Conservation (phyloP, 768 basidiomycete genomes). For the Clathrus columnatus region DNA sequence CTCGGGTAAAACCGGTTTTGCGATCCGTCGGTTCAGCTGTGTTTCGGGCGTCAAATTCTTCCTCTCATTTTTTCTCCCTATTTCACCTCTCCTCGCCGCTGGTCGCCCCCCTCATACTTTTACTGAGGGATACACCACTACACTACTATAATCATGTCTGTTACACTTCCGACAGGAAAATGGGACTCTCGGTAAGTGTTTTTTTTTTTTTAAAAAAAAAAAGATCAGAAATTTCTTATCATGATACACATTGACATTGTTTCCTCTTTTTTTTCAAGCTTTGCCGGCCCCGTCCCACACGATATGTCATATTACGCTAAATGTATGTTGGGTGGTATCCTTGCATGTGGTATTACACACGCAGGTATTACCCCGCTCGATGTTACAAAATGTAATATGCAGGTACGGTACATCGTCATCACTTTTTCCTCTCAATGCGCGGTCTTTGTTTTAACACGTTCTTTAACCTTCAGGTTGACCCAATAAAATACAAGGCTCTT, state of each 20-base stretch:
- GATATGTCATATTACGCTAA: constrained; percentile 72
- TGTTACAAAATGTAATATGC: constrained; percentile 90
- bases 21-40: neutral
- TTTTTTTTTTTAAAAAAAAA: neutral
- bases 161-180: constrained; percentile 43
- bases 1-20: neutral
- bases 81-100: constrained; percentile 21
- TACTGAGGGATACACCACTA: constrained; percentile 16
- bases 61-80: constrained; percentile 15
- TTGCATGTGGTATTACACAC: constrained; percentile 85
- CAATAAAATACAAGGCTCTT: constrained; percentile 65
- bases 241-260: constrained; percentile 11
- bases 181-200: constrained; percentile 63
- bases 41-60: constrained; percentile 13
- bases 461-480: constrained; percentile 54
- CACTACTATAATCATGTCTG: constrained; percentile 36
- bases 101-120: constrained; percentile 15
- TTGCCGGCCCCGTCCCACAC: constrained; percentile 65
- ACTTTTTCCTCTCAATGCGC: neutral
- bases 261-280: constrained; percentile 35
- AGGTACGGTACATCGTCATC: constrained; percentile 45
- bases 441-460: neutral
- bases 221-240: constrained; percentile 5
- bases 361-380: constrained; percentile 82
- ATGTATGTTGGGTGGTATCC: constrained; percentile 79